Evolutionary conservation across 73 alveolate species (phyloP).

Genomic region (Paramecium sexaurelia): DNA sequence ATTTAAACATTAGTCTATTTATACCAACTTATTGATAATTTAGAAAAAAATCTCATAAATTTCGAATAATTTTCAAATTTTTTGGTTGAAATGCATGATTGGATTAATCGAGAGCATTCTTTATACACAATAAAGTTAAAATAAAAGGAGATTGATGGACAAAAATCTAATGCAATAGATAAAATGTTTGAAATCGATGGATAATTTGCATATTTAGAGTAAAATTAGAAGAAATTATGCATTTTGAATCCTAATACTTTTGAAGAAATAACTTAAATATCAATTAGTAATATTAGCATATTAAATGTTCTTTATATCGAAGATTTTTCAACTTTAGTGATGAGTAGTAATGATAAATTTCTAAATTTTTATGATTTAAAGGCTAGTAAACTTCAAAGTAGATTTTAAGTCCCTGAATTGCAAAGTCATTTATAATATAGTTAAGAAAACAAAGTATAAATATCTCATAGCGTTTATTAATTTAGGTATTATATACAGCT

Average conservation of each 20-base stretch:
- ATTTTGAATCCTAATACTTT: not conserved
- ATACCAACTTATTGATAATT: not conserved
- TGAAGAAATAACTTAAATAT: not conserved
- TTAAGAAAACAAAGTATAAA: not conserved
- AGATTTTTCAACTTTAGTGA: not conserved
- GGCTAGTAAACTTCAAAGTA: not conserved
- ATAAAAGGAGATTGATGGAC: not conserved
- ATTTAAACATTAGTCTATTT: not conserved
- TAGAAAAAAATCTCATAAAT: not conserved
- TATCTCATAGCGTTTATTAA: not conserved
- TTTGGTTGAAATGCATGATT: conserved; percentile 53
- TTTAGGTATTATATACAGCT: conserved; percentile 19
- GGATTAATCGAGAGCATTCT: conserved; percentile 37
- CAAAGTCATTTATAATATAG: conserved; percentile 8
- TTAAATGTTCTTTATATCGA: not conserved
- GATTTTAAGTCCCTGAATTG: not conserved
- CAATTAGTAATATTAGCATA: conserved; percentile 32
- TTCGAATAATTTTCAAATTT: conserved; percentile 48
- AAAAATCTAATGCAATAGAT: not conserved
- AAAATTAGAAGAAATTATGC: conserved; percentile 1
- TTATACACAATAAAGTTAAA: not conserved
- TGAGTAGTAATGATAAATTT: conserved; percentile 1
- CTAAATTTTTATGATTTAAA: conserved; percentile 30
- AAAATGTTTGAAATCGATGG: conserved; percentile 43
- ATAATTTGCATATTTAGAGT: conserved; percentile 11